Percentiles rank a stretch among this genome's conserved stretches.
These are phyloP conservation scores for Erucastrum elatum DNA, from an alignment of 345 rosid species.

Conservation along the genomic window DNA sequence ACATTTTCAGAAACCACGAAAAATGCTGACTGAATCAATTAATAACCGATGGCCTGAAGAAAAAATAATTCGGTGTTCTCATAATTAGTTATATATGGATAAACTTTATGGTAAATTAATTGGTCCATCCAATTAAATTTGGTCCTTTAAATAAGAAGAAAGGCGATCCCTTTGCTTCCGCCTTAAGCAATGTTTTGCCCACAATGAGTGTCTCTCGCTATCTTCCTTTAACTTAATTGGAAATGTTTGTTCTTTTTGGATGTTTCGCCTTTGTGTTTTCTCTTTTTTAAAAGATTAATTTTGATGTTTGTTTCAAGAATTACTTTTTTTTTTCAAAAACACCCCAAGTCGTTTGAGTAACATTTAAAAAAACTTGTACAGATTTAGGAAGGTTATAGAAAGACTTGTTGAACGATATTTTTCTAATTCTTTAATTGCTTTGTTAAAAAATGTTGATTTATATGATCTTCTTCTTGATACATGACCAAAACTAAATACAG, in stretches of 20 bases:
- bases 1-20: conserved; percentile 3
- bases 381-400: neutral
- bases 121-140: conserved; percentile 48
- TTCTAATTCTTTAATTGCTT: neutral
- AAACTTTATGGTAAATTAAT: conserved; percentile 8
- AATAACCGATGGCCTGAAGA: neutral
- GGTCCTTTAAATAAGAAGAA: conserved; percentile 43
- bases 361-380: neutral
- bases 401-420: neutral
- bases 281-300: neutral
- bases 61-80: neutral
- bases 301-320: neutral
- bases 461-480: neutral
- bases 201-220: conserved; percentile 43
- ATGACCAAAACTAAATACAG: neutral
- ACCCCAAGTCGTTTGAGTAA: neutral
- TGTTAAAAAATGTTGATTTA: neutral
- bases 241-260: conserved; percentile 29
- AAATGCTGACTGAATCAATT: neutral
- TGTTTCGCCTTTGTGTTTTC: conserved; percentile 27
- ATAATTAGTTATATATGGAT: conserved; percentile 14
- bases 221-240: conserved; percentile 46
- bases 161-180: conserved; percentile 57
- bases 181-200: conserved; percentile 61
- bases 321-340: neutral